phyloP scores from a whole-genome alignment of 345 rosid genomes.

The Toxicodendron radicans region DNA sequence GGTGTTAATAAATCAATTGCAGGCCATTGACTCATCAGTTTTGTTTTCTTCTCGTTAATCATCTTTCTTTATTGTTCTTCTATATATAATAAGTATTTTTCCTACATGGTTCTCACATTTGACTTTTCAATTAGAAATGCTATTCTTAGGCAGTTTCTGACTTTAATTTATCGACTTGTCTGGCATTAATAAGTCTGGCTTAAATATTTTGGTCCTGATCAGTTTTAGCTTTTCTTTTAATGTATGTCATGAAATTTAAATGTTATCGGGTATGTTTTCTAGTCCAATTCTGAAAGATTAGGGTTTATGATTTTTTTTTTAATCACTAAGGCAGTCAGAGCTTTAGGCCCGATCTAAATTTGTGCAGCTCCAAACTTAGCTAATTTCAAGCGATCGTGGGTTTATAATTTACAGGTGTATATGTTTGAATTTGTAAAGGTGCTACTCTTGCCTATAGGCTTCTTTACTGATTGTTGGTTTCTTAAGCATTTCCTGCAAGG shows the following conservation, averaged over 20 bases:
- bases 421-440: neutral
- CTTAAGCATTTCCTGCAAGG: neutral
- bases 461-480: neutral
- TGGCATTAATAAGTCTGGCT: neutral
- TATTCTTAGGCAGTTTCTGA: neutral
- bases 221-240: neutral
- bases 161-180: neutral
- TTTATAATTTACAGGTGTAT: neutral
- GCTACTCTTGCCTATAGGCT: neutral
- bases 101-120: neutral
- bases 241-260: neutral
- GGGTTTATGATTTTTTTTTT: neutral
- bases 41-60: neutral
- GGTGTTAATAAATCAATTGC: neutral
- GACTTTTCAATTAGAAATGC: neutral
- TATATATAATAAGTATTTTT: neutral
- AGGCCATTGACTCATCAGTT: neutral
- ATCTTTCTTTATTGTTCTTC: neutral
- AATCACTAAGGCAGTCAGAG: neutral
- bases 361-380: neutral
- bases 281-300: neutral
- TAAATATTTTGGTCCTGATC: neutral
- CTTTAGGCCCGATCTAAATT: neutral
- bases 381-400: neutral
- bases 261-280: neutral